Base-by-base conservation (phyloP, 768 basidiomycete species). In the Leccinum rimulosum region DNA sequence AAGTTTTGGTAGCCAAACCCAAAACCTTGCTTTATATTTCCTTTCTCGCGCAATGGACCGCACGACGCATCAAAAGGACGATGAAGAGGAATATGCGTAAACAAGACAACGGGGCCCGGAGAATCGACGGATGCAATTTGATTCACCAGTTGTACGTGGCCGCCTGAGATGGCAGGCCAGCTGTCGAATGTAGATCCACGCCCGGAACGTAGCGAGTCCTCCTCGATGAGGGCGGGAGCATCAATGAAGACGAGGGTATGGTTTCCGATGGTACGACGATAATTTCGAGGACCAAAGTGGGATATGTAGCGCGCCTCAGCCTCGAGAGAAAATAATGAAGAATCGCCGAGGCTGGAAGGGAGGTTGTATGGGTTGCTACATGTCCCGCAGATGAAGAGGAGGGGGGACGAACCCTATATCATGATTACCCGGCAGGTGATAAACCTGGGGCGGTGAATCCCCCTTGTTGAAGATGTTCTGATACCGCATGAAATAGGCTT, bases 71-170 rank as follows among this genome's bases (percentile, higher is more conserved):
- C 80, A 43, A 84, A 83, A 3, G 87, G 83, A 45, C 95, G 81
- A 47, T 83, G 83, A 9, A 98, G 82, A n/a, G 95, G 95, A 51
- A 98, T 93, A 69, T 98, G 95, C 3, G 84, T 88, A 58, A 97
- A 83, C 30, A 96, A 76, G 22, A 95, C 76, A n/a, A 82, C 72
- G 0, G 89, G 87, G 36, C 79, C 74, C 19, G 57, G 63, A 56
- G 72, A 64, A 17, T 40, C 57, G 17, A 38, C 15, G 6, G 64
- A 66, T 9, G 69, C 73, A 53, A 78, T 77, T 53, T 74, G 71
- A 58, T 77, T 80, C 40, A 84, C 73, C 58, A 84, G 86, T 38
- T 85, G 82, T 22, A 84, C 72, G 6, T 86, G 71, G 12, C 87
- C 84, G 40, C 74, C 77, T 28, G 68, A 69, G n/a, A 76, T 66